Base-by-base conservation (phyloP, 371 early-diverging fungal genomes). In the Apophysomyces trapeziformis region DNA sequence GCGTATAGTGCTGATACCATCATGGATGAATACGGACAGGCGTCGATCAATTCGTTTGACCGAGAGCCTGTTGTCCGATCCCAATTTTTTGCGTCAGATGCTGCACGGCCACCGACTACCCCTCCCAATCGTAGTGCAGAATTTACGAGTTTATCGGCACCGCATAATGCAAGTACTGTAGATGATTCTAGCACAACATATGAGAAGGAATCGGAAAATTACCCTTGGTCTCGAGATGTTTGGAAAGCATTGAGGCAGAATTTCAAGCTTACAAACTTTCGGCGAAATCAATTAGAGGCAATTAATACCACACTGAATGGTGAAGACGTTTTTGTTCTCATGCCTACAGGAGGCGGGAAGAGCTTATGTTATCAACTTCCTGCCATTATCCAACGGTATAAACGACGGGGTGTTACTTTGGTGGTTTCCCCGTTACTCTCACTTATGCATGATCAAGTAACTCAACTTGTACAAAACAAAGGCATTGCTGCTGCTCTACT, bases 331-430 rank as follows among this genome's bases (percentile, higher is more conserved):
- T 99, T 99, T 90, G 96, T 99, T 41, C 77, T 99, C 44, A 99
- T 99, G 99, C 99, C 99, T 1, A 99, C 99, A 1, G 99, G 99
- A 41, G 99, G 99, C 0, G 99, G 99, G 7, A 99, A 99, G 77
- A 93, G 93, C 73, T 75, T 99, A 37, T 99, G 99, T 73, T 99
- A 97, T 77, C 99, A 99, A 74, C 83, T 99, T 21, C 99, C 99
- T 4, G 97, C 99, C 5, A 70, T 93, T 12, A 73, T 96, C 26
- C 80, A 89, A 32, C 63, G 58, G 8, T 66, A 65, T 18, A 39
- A 71, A 16, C 87, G 91, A 57, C 73, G 68, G 9, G 94, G 94
- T 0, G 81, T 99, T 0, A 98, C 99, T 0, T 78, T 99, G 60
- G 99, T 99, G 8, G 88, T 99, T 5, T 96, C 99, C 6, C 99